Base-by-base conservation (phyloP, 352 stramenopile species). In the Pythium sukuiense region DNA sequence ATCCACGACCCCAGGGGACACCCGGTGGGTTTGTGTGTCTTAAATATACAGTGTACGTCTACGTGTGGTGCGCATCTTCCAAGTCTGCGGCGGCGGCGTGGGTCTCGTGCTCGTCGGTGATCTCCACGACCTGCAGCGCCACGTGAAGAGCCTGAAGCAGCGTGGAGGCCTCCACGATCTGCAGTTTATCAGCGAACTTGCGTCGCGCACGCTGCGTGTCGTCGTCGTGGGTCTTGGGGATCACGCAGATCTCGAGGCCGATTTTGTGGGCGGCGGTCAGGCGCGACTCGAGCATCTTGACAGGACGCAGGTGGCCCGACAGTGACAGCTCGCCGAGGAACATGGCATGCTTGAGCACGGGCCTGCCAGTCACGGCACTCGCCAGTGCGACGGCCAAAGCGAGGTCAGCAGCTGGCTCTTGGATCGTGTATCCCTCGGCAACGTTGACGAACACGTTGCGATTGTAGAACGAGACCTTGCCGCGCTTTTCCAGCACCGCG, bases 401-500 rank as follows among this genome's bases (percentile, higher is more conserved):
- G 43, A 95, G 64, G 37, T 96, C 87, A 0, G 88, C 88, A 0
- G 85, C 82, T 9, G 87, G 88, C 55, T 95, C 88, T 32, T 93
- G 80, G 65, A 96, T 89, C 41, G 75, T 84, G 61, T 93, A 95
- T 11, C 87, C 87, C 58, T 95, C 83, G 7, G 87, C 85, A 49
- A 95, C 78, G 63, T 95, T 95, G 48, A 95, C 85, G 73, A 95
- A 96, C 27, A 94, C 84, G 67, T 77, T 92, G 67, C 87, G 80
- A 66, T 89, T 83, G 27, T 76, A 77, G 39, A 90, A 93, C 58
- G 83, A 92, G 7, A 96, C 63, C 13, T 59, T 79, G 1, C 81
- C 83, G 6, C 95, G 89, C 66, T 98, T 98, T 70, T 98, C 92
- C n/a, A 99, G 75, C 8, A 99, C 96, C 1, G 96, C 96, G 29